phyloP scores from a whole-genome alignment of 164 flowering plant species.

The Santalum album region DNA sequence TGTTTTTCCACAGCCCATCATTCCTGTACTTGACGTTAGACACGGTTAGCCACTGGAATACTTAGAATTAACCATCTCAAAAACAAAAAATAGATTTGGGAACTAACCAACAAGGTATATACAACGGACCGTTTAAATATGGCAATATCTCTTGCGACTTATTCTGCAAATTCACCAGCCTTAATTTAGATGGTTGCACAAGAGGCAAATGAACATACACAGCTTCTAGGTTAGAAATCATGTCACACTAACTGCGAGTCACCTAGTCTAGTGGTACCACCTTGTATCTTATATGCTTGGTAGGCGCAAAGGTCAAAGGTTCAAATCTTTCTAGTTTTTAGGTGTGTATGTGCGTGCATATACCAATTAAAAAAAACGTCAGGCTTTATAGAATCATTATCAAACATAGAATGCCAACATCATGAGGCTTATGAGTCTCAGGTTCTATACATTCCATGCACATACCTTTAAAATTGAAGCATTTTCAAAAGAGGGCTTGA shows the following conservation, averaged over 20 bases:
- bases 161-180: conserved; percentile 1
- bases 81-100: conserved; percentile 3
- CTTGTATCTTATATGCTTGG: too few species aligned
- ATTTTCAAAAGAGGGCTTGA: neutral
- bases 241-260: too few species aligned
- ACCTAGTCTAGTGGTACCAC: too few species aligned
- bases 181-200: neutral
- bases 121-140: conserved; percentile 61
- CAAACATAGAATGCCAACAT: neutral
- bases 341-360: too few species aligned
- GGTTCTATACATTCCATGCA: too few species aligned
- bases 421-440: neutral
- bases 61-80: neutral
- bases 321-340: too few species aligned
- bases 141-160: conserved; percentile 63
- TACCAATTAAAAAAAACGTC: neutral
- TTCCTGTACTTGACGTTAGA: conserved; percentile 39
- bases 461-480: conserved; percentile 4
- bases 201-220: neutral
- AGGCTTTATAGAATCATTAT: neutral
- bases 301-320: too few species aligned
- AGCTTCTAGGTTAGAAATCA: too few species aligned
- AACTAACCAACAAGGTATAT: conserved; percentile 93
- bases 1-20: conserved; percentile 99
- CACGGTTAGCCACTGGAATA: neutral